These are phyloP conservation scores for Starmerella powellii DNA, from an alignment of 805 yeast species.

Conservation along the genomic window DNA sequence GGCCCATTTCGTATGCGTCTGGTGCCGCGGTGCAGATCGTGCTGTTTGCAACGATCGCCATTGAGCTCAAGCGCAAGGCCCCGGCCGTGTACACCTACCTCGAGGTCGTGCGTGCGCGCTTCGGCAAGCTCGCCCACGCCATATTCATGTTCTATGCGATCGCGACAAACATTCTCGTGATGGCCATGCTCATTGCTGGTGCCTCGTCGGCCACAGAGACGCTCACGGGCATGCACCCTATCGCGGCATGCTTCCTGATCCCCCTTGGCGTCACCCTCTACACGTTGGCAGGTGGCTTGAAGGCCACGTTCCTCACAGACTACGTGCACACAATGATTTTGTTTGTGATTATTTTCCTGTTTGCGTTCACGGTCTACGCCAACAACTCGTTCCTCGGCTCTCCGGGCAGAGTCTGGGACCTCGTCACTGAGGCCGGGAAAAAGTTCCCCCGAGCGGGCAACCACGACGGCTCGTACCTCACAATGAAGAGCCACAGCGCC, in stretches of 20 bases:
- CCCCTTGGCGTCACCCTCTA: constrained; percentile 71
- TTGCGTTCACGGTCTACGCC: constrained; percentile 69
- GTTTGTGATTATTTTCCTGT: constrained; percentile 63
- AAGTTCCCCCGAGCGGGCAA: constrained; percentile 63
- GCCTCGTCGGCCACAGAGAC: constrained; percentile 74
- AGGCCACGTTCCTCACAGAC: constrained; percentile 71
- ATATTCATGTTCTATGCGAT: constrained; percentile 58
- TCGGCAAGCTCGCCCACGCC: constrained; percentile 63
- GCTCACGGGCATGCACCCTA: constrained; percentile 71
- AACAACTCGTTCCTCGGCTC: constrained; percentile 62
- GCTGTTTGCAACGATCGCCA: constrained; percentile 74
- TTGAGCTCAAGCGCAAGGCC: constrained; percentile 77
- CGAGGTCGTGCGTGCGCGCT: constrained; percentile 71
- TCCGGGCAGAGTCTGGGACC: constrained; percentile 69
- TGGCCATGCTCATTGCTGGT: constrained; percentile 85
- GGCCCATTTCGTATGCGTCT: constrained; percentile 74
- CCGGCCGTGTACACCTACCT: constrained; percentile 87
- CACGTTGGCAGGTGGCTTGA: constrained; percentile 70
- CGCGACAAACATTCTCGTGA: constrained; percentile 78
- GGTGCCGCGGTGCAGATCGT: constrained; percentile 88
- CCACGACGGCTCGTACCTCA: constrained; percentile 74
- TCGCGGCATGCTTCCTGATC: constrained; percentile 69
- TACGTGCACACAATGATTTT: constrained; percentile 72
- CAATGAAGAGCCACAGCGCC: constrained; percentile 75
- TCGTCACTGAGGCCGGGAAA: constrained; percentile 44